Conservation (phyloP, 2,329 filamentous ascomycete genomes). For the Penicillium sp. region DNA sequence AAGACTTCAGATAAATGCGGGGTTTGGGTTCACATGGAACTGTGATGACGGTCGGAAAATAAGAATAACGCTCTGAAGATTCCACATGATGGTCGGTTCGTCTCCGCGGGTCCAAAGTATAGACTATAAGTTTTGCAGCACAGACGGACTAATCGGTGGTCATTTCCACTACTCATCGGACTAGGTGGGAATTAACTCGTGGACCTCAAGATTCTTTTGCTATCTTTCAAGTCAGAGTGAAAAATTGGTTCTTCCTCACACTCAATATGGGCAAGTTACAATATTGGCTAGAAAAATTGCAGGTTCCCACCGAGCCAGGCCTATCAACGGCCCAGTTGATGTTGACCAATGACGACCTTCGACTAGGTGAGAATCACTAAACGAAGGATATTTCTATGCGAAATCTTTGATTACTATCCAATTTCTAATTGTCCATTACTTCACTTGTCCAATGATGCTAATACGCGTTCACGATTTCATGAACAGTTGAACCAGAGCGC, state of each 20-base stretch:
- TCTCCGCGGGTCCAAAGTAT: not conserved
- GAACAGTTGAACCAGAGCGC: conserved; percentile 9
- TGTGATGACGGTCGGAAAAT: not conserved
- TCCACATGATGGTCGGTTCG: not conserved
- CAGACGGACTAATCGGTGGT: not conserved
- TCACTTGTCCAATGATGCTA: not conserved
- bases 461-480: not conserved
- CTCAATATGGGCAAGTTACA: conserved; percentile 1
- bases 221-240: too few relatives aligned
- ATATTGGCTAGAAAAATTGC: conserved; percentile 4
- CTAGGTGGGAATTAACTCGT: not conserved
- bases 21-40: conserved; percentile 4
- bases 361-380: conserved; percentile 6
- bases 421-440: not conserved
- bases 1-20: conserved; percentile 2
- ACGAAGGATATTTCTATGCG: not conserved
- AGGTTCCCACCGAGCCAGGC: conserved; percentile 10
- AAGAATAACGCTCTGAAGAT: too few relatives aligned
- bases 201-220: not conserved
- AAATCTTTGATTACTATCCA: not conserved
- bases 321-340: conserved; percentile 12
- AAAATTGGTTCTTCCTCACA: too few relatives aligned
- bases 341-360: conserved; percentile 15
- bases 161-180: not conserved
- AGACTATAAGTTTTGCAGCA: not conserved